Evolutionary conservation across 2,329 filamentous ascomycete species (phyloP).

Genomic region (Colletotrichum sp.): DNA sequence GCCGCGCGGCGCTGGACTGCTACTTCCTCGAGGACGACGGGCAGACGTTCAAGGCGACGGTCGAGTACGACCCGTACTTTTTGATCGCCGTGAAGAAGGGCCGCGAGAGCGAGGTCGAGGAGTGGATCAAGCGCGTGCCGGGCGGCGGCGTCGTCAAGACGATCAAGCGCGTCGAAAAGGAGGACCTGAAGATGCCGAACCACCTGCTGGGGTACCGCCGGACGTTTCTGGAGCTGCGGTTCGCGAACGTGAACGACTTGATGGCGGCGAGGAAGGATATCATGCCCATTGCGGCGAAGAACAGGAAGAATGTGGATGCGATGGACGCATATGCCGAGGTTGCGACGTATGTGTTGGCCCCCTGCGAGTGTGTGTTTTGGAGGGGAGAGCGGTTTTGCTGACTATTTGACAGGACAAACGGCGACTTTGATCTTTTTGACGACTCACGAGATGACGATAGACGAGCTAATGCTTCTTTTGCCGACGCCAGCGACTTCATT

Average conservation of each 20-base stretch:
- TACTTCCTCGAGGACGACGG: conserved; percentile 95
- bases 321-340: conserved; percentile 99
- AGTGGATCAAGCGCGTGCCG: conserved; percentile 83
- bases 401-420: conserved; percentile 63
- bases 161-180: conserved; percentile 82
- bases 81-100: conserved; percentile 88
- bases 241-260: conserved; percentile 86
- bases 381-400: not conserved
- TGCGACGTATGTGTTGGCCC: conserved; percentile 67
- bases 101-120: conserved; percentile 90
- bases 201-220: conserved; percentile 90
- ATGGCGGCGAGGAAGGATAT: conserved; percentile 84
- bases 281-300: conserved; percentile 92
- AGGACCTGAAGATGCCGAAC: conserved; percentile 94
- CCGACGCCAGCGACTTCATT: conserved; percentile 95
- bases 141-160: conserved; percentile 83
- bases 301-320: conserved; percentile 93
- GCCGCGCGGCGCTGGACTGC: conserved; percentile 90
- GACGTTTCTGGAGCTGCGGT: conserved; percentile 85
- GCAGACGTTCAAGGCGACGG: conserved; percentile 90
- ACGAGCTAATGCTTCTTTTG: conserved; percentile 76
- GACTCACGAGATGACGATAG: conserved; percentile 80
- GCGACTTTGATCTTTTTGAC: conserved; percentile 94
- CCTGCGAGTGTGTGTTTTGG: not conserved
- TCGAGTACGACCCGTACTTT: conserved; percentile 98